Conservation (phyloP, 1,139 yeast species). For the Hyphopichia wangnamkhiaoensis region DNA sequence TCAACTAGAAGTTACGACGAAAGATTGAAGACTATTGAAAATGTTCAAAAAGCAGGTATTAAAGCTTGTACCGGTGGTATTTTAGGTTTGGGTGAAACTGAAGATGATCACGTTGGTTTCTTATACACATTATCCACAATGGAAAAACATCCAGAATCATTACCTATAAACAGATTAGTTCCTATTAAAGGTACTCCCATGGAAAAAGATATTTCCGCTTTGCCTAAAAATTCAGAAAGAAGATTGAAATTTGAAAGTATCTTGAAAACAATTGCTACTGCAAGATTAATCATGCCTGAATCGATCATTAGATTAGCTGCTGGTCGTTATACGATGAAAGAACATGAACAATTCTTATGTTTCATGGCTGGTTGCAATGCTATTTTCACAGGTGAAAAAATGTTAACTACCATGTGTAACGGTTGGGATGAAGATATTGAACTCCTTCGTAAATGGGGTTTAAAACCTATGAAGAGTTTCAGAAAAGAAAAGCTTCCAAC, state of each 20-base stretch:
- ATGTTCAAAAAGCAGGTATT: slow-evolving; percentile 66
- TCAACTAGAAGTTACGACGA: slow-evolving; percentile 73
- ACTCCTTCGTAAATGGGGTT: slow-evolving; percentile 72
- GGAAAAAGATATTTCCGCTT: slow-evolving; percentile 51
- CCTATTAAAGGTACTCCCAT: slow-evolving; percentile 80
- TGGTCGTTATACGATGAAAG: slow-evolving; percentile 80
- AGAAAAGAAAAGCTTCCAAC: slow-evolving; percentile 5
- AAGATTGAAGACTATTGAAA: slow-evolving; percentile 62
- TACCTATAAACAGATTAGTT: slow-evolving; percentile 80
- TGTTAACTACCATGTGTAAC: slow-evolving; percentile 81
- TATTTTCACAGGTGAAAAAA: slow-evolving; percentile 76
- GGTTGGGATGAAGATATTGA: slow-evolving; percentile 82
- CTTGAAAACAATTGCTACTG: slow-evolving; percentile 72
- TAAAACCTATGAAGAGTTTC: slow-evolving; percentile 66
- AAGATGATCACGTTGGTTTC: slow-evolving; percentile 70
- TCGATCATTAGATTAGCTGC: slow-evolving; percentile 76
- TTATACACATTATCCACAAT: slow-evolving; percentile 66
- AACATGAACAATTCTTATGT: slow-evolving; percentile 71
- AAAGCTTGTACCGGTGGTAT: slow-evolving; percentile 82
- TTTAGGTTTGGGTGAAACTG: slow-evolving; percentile 74
- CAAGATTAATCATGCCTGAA: slow-evolving; percentile 71
- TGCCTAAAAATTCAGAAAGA: slow-evolving; percentile 38
- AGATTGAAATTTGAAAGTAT: slow-evolving; percentile 60
- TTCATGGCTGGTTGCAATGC: slow-evolving; percentile 82
- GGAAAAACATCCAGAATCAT: slow-evolving; percentile 72